These are phyloP conservation scores for Mucor mucedo DNA, from an alignment of 371 early-diverging fungal genomes.

Conservation along the genomic window DNA sequence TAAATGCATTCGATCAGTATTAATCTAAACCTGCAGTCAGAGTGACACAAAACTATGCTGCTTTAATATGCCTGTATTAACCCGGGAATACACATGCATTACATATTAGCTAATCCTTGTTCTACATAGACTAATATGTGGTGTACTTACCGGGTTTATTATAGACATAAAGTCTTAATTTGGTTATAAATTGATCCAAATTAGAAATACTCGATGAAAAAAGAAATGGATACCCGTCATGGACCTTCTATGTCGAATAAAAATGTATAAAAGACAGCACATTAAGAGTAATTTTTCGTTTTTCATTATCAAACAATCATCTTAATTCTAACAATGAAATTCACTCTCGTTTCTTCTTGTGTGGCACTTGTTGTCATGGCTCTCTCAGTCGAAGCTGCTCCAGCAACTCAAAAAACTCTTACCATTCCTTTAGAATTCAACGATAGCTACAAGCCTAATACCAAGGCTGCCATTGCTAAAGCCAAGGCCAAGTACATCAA, in stretches of 20 bases:
- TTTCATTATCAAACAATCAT: conserved; percentile 1
- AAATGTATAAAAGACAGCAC: not conserved
- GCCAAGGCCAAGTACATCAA: conserved; percentile 28
- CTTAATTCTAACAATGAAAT: conserved; percentile 10
- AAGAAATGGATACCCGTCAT: not conserved
- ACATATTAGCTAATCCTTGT: not conserved
- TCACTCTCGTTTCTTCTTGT: conserved; percentile 17
- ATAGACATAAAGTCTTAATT: not conserved
- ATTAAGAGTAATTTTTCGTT: not conserved
- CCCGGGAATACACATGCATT: not conserved
- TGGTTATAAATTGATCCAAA: not conserved
- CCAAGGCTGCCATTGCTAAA: conserved; percentile 17
- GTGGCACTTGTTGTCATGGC: conserved; percentile 15
- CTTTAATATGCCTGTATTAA: not conserved
- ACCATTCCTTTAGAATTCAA: conserved; percentile 22
- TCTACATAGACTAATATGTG: not conserved
- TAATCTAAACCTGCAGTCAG: too few relatives aligned
- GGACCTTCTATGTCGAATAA: not conserved
- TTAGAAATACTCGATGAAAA: conserved; percentile 5
- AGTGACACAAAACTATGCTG: too few relatives aligned
- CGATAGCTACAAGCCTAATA: conserved; percentile 20
- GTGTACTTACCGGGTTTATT: not conserved
- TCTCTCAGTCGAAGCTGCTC: conserved; percentile 15
- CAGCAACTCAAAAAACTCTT: conserved; percentile 9
- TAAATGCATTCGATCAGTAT: too few relatives aligned